phyloP scores from a whole-genome alignment of 441 rosid species.

The Populus hybrid region DNA sequence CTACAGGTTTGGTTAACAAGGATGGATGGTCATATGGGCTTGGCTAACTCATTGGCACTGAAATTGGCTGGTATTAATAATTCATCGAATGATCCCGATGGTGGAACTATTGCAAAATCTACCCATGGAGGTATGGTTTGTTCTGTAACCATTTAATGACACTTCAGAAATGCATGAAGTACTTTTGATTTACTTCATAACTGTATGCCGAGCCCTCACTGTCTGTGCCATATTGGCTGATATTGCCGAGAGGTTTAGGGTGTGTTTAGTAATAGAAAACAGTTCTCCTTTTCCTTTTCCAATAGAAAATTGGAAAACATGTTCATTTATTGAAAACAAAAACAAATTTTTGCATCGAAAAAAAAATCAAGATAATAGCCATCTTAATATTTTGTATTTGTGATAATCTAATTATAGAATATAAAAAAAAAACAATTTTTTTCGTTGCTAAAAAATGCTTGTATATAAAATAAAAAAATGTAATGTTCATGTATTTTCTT shows the following conservation, averaged over 20 bases:
- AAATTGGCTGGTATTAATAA: constrained; percentile 59
- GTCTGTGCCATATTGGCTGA: not conserved
- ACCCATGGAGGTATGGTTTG: constrained; percentile 52
- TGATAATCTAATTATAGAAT: too few relatives aligned
- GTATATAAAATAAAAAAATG: too few relatives aligned
- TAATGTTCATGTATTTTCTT: too few relatives aligned
- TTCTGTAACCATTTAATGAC: not conserved
- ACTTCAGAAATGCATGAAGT: not conserved
- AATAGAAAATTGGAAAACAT: not conserved
- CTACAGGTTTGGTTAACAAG: constrained; percentile 77
- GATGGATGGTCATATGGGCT: constrained; percentile 94
- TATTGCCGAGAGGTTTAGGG: not conserved
- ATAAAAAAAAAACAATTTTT: too few relatives aligned
- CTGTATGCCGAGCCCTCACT: not conserved
- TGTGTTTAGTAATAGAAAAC: not conserved
- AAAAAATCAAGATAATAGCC: not conserved
- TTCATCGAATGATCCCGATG: constrained; percentile 58
- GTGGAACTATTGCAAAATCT: constrained; percentile 65
- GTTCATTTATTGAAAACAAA: not conserved
- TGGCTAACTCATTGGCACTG: constrained; percentile 77
- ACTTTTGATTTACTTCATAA: not conserved
- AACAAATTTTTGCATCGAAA: not conserved
- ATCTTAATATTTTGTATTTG: too few relatives aligned
- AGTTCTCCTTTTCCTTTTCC: not conserved
- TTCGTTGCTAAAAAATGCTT: too few relatives aligned